A percentile compares a stretch with the other conserved stretches of the same genome.
phyloP scores from a whole-genome alignment of 1,139 yeast genomes.

The Saccharomyces hybrid region DNA sequence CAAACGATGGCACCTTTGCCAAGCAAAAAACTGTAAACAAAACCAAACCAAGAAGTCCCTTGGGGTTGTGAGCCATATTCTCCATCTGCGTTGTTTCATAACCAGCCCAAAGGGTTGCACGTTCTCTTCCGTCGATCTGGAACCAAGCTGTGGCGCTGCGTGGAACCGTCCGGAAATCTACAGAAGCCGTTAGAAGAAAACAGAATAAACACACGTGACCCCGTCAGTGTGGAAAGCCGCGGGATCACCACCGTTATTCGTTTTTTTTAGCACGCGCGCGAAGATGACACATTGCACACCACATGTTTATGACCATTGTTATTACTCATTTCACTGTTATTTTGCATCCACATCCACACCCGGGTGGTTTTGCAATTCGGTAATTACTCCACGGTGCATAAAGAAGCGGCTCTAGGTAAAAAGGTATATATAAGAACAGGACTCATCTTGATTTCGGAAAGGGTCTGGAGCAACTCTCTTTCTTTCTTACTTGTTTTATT shows the following conservation, averaged over 20 bases:
- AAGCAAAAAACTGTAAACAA: neutral
- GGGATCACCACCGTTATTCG: neutral
- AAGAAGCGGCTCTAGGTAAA: neutral
- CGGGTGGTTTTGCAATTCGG: neutral
- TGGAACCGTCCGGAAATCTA: neutral
- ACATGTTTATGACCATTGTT: constrained; percentile 1
- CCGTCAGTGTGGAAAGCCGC: neutral
- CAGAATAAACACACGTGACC: neutral
- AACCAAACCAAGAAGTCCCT: neutral
- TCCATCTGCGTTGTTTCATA: neutral
- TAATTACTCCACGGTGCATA: neutral
- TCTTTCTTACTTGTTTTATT: neutral
- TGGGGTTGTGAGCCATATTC: neutral
- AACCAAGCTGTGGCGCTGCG: neutral
- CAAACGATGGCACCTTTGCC: neutral
- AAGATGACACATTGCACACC: neutral
- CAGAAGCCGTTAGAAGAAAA: neutral
- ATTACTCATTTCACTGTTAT: neutral
- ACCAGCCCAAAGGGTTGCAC: neutral
- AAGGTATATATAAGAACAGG: neutral
- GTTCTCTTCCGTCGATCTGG: neutral
- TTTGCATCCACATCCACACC: neutral
- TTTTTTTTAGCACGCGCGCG: neutral
- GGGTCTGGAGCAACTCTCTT: neutral
- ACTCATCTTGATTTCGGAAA: neutral